Evolutionary conservation across 2,329 filamentous ascomycete species (phyloP), one percentile per base, ranked within the genome.

Genomic region (Ophiostoma sp.): DNA sequence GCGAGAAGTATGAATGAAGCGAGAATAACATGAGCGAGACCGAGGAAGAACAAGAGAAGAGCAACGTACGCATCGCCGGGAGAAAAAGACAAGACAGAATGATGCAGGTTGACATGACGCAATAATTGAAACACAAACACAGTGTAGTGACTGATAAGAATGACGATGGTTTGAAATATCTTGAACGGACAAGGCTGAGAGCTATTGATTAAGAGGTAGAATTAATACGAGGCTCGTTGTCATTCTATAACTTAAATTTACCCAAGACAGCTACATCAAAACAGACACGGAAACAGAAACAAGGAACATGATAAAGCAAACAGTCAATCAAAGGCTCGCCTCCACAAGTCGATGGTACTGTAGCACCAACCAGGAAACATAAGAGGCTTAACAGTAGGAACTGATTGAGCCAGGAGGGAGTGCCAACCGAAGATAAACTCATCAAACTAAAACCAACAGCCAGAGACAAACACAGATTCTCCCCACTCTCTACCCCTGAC

Each of bases 401-500:
- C 17, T 20, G 44, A 20, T 5, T 48, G 44, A 17, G 20, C 17
- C 44, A 64, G 15, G 11, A 57, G 6, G 10, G 23, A 62, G 57
- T 23, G 39, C 3, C 35, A 64, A 4, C 33, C 31, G 23, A 65
- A 35, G 4, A 65, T 20, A 20, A 65, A 17, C 4, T 65, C 33
- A 65, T 36, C 60, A 35, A 65, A 65, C 60, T 39, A 65, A 62
- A 62, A 62, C 57, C 23, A 62, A 62, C 57, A 35, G 57, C 57
- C 27, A 33, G 27, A 62, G 33, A 65, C 31, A 65, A 39, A 65
- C 60, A 39, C 60, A n/a, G 17, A 62, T 2, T 17, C 35, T 65
- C 62, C 20, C 20, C 62, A 23, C 35, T 10, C n/a, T 4, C 35
- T n/a, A 64, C 31, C 60, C 62, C 35, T 65, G 33, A 31, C n/a